phyloP scores from a whole-genome alignment of 2,329 filamentous ascomycete genomes.

The Macrophomina pseudophaseolina region DNA sequence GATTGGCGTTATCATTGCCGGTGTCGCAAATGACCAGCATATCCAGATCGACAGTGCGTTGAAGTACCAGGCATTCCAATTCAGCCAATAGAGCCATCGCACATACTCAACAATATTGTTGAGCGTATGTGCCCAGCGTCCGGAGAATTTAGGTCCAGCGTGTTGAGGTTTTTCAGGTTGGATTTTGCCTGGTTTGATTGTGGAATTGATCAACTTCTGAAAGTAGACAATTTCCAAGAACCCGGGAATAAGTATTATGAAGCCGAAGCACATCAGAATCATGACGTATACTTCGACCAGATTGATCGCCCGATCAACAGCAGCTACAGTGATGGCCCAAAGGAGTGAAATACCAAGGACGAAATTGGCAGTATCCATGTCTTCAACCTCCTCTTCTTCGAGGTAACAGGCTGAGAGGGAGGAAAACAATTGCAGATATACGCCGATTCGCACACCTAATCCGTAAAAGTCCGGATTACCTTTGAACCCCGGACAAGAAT shows the following conservation, averaged over 20 bases:
- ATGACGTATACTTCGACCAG: conserved; percentile 34
- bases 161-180: too few species aligned
- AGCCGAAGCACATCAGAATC: conserved; percentile 34
- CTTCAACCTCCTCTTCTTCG: conserved; percentile 31
- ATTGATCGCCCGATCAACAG: conserved; percentile 28
- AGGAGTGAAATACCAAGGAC: conserved; percentile 34
- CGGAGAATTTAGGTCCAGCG: too few species aligned
- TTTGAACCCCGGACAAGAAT: conserved; percentile 26
- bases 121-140: too few species aligned
- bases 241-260: neutral
- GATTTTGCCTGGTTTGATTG: too few species aligned
- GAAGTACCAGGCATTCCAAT: too few species aligned
- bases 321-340: conserved; percentile 31
- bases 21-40: too few species aligned
- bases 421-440: conserved; percentile 39
- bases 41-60: too few species aligned
- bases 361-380: conserved; percentile 29
- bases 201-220: neutral
- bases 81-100: too few species aligned
- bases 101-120: too few species aligned
- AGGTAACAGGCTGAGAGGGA: conserved; percentile 35
- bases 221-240: neutral
- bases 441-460: conserved; percentile 40
- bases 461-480: conserved; percentile 41
- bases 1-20: too few species aligned